Conservation (phyloP, 2,329 filamentous ascomycete genomes). For the Trichoderma endophyticum region DNA sequence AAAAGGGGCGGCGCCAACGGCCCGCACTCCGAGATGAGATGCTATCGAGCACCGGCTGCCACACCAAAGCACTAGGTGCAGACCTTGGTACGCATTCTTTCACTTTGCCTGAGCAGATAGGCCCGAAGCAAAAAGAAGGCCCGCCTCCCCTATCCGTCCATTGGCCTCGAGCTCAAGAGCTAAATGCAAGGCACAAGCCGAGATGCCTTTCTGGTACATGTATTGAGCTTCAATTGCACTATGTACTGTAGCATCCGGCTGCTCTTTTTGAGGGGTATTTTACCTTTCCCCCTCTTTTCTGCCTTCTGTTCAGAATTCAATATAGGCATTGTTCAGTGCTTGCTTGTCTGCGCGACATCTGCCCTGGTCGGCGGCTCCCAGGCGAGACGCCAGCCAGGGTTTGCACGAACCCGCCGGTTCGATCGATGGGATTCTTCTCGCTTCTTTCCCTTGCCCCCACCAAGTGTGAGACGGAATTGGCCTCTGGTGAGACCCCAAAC, state of each 20-base stretch:
- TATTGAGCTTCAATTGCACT: not conserved
- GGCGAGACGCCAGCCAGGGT: constrained; percentile 5
- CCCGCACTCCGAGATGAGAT: constrained; percentile 16
- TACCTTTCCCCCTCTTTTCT: not conserved
- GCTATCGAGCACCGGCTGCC: constrained; percentile 7
- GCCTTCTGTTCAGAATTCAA: not conserved
- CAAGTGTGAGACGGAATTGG: not conserved
- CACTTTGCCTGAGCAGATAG: constrained; percentile 14
- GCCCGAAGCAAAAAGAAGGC: not conserved
- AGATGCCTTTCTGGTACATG: not conserved
- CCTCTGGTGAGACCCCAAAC: not conserved
- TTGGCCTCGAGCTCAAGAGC: not conserved
- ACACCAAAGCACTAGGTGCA: constrained; percentile 9
- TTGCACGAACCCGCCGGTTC: constrained; percentile 5
- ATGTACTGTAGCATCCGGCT: not conserved
- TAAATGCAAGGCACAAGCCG: not conserved
- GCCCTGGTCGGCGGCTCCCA: not conserved
- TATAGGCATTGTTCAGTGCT: not conserved
- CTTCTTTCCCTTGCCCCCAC: not conserved
- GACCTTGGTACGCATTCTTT: constrained; percentile 4
- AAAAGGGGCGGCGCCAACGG: constrained; percentile 16
- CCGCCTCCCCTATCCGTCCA: not conserved
- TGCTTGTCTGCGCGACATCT: constrained; percentile 14
- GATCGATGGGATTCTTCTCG: constrained; percentile 16
- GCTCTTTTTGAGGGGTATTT: not conserved